These are phyloP conservation scores for Sugiyamaella grinbergsii DNA, from an alignment of 1,139 yeast genomes.

Conservation along the genomic window DNA sequence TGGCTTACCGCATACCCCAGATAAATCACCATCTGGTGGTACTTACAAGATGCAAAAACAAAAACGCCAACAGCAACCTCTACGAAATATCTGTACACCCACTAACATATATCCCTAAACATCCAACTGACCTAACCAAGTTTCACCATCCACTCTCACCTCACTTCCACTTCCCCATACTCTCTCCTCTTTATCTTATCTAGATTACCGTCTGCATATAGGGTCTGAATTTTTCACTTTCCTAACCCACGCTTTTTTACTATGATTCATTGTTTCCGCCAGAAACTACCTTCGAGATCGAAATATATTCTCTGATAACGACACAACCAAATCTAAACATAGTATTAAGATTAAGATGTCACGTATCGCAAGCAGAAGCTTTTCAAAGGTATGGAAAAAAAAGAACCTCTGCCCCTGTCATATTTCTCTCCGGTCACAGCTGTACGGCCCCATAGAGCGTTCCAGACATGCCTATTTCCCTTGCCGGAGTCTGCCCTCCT, in stretches of 20 bases:
- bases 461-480: no score
- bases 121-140: no score
- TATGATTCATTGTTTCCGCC: conserved; percentile 2
- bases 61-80: not conserved
- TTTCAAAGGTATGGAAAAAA: conserved; percentile 24
- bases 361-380: conserved; percentile 21
- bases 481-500: not conserved
- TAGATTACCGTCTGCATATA: not conserved
- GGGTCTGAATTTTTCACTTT: conserved; percentile 19
- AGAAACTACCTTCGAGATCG: no score
- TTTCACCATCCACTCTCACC: no score
- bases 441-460: conserved; percentile 1
- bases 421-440: no score
- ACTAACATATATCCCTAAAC: not conserved
- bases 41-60: no score
- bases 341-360: conserved; percentile 9
- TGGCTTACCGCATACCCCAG: not conserved
- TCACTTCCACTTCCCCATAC: not conserved
- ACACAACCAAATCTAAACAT: no score
- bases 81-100: not conserved
- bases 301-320: no score
- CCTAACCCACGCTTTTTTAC: conserved; percentile 18
- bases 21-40: not conserved
- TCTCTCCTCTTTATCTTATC: not conserved
- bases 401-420: no score